These are phyloP conservation scores for Reticulascus tulasneorum DNA, from an alignment of 2,329 filamentous ascomycete species.

Conservation along the genomic window DNA sequence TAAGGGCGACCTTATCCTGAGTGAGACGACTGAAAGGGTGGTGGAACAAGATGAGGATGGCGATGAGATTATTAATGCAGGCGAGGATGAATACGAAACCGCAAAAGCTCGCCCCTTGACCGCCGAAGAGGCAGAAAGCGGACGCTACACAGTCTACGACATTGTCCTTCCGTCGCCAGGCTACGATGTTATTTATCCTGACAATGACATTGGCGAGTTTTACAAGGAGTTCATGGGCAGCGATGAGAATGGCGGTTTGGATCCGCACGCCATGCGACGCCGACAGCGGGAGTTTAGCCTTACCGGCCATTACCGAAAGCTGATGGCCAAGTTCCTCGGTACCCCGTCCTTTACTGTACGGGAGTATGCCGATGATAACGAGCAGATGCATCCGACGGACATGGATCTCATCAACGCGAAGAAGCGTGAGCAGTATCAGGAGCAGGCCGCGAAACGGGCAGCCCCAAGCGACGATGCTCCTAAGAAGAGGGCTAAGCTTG, in stretches of 20 bases:
- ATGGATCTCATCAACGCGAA: constrained; percentile 59
- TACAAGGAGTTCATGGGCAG: constrained; percentile 85
- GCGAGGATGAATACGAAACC: constrained; percentile 47
- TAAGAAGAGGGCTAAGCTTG: constrained; percentile 17
- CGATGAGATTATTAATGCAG: no score
- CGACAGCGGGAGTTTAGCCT: constrained; percentile 84
- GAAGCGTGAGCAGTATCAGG: constrained; percentile 14
- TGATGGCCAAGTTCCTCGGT: constrained; percentile 66
- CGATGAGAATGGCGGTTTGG: constrained; percentile 70
- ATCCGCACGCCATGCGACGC: constrained; percentile 84
- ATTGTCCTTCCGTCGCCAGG: constrained; percentile 90
- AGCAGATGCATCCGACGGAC: constrained; percentile 89
- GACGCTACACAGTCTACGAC: constrained; percentile 78
- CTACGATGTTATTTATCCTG: constrained; percentile 82
- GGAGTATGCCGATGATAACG: constrained; percentile 63
- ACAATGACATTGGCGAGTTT: constrained; percentile 77
- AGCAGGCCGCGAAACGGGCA: constrained; percentile 16
- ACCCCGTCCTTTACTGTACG: constrained; percentile 65
- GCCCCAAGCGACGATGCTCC: constrained; percentile 10
- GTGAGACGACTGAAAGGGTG: constrained; percentile 28
- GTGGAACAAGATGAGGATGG: constrained; percentile 44
- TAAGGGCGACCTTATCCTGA: constrained; percentile 78
- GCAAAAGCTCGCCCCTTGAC: constrained; percentile 66
- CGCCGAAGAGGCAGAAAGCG: constrained; percentile 72
- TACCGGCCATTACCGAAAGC: constrained; percentile 81